These are phyloP conservation scores for Botrytis hyacinthi DNA, from an alignment of 2,329 filamentous ascomycete genomes.

Conservation along the genomic window DNA sequence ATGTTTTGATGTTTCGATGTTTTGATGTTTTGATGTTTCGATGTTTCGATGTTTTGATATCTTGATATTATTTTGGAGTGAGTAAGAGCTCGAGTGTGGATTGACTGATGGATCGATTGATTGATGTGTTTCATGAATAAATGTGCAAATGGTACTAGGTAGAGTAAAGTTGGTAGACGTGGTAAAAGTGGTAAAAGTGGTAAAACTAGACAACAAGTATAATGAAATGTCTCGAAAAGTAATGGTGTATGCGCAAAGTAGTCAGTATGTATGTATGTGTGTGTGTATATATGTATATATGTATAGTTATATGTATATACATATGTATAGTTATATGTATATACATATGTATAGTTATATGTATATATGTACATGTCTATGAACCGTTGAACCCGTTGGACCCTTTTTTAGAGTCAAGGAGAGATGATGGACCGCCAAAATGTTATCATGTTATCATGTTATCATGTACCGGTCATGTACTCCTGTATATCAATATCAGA, in stretches of 20 bases:
- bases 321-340: too few species aligned
- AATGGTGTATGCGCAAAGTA: not conserved
- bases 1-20: not conserved
- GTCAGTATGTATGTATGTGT: not conserved
- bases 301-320: too few species aligned
- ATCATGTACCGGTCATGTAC: too few species aligned
- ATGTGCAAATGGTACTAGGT: not conserved
- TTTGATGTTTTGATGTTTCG: not conserved
- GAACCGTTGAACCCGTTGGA: not conserved
- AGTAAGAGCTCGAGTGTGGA: not conserved
- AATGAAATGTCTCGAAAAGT: not conserved
- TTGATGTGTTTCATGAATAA: not conserved
- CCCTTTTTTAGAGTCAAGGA: not conserved
- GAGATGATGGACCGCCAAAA: not conserved
- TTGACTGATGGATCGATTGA: too few species aligned
- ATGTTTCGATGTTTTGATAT: not conserved
- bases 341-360: too few species aligned
- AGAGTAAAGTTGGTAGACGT: not conserved
- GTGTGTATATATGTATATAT: too few species aligned
- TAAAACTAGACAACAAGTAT: not conserved
- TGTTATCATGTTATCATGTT: not conserved
- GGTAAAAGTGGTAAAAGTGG: not conserved
- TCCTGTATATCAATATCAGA: not conserved
- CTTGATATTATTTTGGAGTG: not conserved
- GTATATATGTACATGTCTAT: not conserved